Percentiles rank a stretch among this genome's conserved stretches.
Evolutionary conservation across 2,329 filamentous ascomycete genomes (phyloP).

Genomic region (Neurospora sp.): DNA sequence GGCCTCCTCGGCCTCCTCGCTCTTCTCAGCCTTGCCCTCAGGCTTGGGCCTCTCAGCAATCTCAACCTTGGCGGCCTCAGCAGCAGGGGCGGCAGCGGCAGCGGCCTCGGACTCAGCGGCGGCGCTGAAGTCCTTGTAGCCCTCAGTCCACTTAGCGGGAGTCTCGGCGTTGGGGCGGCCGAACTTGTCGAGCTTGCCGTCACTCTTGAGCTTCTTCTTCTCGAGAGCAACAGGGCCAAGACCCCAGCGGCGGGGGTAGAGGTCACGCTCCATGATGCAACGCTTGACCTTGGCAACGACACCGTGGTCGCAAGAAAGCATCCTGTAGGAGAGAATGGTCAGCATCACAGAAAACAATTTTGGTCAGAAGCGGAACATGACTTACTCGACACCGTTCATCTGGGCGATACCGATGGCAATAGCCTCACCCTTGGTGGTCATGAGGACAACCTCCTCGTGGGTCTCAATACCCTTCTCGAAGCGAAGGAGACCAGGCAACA

Average conservation of each 20-base stretch:
- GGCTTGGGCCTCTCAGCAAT: slow-evolving; percentile 3
- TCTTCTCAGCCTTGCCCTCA: slow-evolving; percentile 10
- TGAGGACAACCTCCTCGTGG: slow-evolving; percentile 92
- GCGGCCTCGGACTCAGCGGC: slow-evolving; percentile 34
- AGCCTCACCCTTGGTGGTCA: slow-evolving; percentile 98
- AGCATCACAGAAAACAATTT: neutral
- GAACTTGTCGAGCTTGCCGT: slow-evolving; percentile 96
- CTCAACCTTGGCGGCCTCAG: slow-evolving; percentile 19
- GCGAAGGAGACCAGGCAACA: slow-evolving; percentile 90
- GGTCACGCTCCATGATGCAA: slow-evolving; percentile 98
- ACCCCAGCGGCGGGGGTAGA: slow-evolving; percentile 95
- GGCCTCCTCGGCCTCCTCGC: neutral
- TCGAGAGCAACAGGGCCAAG: slow-evolving; percentile 85
- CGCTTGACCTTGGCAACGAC: slow-evolving; percentile 98
- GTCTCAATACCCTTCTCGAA: slow-evolving; percentile 90
- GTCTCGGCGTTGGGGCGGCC: slow-evolving; percentile 88
- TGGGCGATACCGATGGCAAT: slow-evolving; percentile 93
- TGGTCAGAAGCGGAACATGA: neutral
- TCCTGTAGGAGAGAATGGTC: slow-evolving; percentile 23
- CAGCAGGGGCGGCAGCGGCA: slow-evolving; percentile 28
- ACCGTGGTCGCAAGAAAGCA: slow-evolving; percentile 93
- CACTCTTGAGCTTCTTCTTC: slow-evolving; percentile 99
- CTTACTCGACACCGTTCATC: slow-evolving; percentile 85
- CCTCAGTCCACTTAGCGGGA: slow-evolving; percentile 81
- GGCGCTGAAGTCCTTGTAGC: slow-evolving; percentile 83